phyloP scores from a whole-genome alignment of 2,329 filamentous ascomycete species.

The Monosporascus sp. region DNA sequence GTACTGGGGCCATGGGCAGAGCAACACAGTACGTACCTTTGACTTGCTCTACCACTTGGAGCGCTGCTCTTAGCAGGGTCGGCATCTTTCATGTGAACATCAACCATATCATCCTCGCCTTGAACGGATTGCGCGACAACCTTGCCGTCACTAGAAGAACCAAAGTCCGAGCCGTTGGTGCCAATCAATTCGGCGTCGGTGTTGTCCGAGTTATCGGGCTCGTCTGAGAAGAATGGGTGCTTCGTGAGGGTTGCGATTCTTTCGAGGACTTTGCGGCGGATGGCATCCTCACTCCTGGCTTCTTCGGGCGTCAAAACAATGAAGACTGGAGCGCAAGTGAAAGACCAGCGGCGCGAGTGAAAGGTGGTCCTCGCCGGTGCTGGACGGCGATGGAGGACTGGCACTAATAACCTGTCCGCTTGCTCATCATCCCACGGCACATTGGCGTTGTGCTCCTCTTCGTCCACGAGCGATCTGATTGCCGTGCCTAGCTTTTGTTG shows the following conservation, averaged over 20 bases:
- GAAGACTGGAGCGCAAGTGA: constrained; percentile 52
- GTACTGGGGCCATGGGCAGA: neutral
- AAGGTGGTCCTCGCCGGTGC: constrained; percentile 21
- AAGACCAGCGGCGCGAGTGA: constrained; percentile 29
- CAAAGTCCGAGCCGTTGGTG: constrained; percentile 55
- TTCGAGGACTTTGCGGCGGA: constrained; percentile 74
- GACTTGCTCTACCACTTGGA: constrained; percentile 8
- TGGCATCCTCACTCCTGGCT: constrained; percentile 59
- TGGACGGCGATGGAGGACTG: constrained; percentile 59
- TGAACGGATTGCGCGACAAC: constrained; percentile 75
- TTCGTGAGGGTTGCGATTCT: constrained; percentile 74
- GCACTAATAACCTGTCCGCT: constrained; percentile 64
- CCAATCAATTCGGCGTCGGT: constrained; percentile 65
- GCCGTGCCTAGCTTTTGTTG: constrained; percentile 33
- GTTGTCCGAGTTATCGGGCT: constrained; percentile 44
- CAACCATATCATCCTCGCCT: constrained; percentile 85
- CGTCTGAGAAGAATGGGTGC: constrained; percentile 52
- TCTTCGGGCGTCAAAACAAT: constrained; percentile 73
- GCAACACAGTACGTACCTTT: constrained; percentile 21
- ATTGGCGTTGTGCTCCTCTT: constrained; percentile 28
- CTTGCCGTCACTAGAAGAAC: constrained; percentile 64
- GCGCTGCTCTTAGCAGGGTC: constrained; percentile 29
- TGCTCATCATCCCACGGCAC: constrained; percentile 53
- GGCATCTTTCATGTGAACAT: constrained; percentile 76
- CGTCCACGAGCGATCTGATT: constrained; percentile 43